phyloP scores from a whole-genome alignment of 306 rosid species.

The Chamaecrista fasciculata region DNA sequence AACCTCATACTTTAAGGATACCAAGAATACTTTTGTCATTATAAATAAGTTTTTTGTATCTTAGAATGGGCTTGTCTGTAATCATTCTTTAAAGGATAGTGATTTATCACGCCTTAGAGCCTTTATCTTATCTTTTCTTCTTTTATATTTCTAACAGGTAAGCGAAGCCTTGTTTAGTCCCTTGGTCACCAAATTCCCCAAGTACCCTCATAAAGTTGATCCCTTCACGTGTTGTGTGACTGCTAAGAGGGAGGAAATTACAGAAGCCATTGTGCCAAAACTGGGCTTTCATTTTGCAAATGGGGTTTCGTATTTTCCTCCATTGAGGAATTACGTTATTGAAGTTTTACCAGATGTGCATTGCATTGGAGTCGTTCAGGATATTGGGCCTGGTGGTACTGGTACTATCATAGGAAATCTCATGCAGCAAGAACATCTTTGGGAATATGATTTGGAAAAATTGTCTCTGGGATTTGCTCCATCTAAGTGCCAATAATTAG shows the following conservation, averaged over 20 bases:
- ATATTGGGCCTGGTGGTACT: background rate
- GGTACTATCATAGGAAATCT: background rate
- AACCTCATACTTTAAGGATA: too few species aligned
- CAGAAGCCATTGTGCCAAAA: background rate
- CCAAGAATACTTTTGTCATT: too few species aligned
- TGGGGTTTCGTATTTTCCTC: background rate
- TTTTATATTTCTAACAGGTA: too few species aligned
- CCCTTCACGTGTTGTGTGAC: background rate
- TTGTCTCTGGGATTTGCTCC: background rate
- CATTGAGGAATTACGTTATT: background rate
- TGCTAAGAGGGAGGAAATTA: background rate
- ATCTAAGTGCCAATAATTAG: background rate
- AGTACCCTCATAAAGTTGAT: too few species aligned
- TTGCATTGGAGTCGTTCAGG: background rate
- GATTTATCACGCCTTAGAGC: too few species aligned
- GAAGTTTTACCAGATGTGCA: background rate
- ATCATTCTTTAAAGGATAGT: too few species aligned
- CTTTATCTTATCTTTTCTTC: too few species aligned
- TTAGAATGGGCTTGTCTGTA: too few species aligned
- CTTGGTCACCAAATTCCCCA: background rate
- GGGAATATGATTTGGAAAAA: background rate
- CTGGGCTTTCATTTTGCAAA: background rate
- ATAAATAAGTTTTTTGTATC: too few species aligned
- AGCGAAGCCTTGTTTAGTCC: background rate
- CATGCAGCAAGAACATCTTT: background rate